Base-by-base conservation (phyloP, 108 stramenopile species). In the Cyclotella baltica region DNA sequence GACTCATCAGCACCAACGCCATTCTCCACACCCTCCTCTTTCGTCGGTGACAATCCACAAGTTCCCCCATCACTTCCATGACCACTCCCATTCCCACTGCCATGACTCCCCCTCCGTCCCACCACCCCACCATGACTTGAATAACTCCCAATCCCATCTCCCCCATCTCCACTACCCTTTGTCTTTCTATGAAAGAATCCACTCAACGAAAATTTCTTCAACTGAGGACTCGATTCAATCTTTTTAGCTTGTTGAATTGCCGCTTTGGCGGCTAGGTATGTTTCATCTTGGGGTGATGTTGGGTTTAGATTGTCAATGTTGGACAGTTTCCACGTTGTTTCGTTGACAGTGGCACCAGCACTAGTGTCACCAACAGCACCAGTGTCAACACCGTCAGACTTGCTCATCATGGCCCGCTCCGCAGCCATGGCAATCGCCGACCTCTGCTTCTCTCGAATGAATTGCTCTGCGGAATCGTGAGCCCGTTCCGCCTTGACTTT, bases 61-160 rank as follows among this genome's bases (percentile, higher is more conserved):
- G 16, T 20, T 23, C 53, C 19, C 8, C 23, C 53, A 6, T 10
- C 53, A 15, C 53, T 25, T 55, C 53, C 53, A 55, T n/a, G n/a
- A n/a, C n/a, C n/a, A n/a, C n/a, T n/a, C n/a, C n/a, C n/a, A n/a
- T 11, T 11, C 1, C 3, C 3, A 13, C 22, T 1, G 20, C 13
- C 19, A 47, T 58, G 20, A 34, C 36, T 50, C 47, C 29, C 51
- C 1, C 31, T 55, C 20, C 29, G 63, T 27, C 66, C 69, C 22
- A 82, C 62, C 15, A 77, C 76, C 34, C 81, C 81, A n/a, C 81
- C 81, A 51, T 77, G 81, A 34, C 76, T 65, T 16, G 75, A 77
- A 65, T 77, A 82, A 3, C 67, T 71, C 6, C 76, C 13, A n/a
- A 58, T 73, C 10, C 51, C 61, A 20, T 15, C 43, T 34, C 51